Conservation (phyloP, 768 basidiomycete species). For the Fomitopsis serialis region DNA sequence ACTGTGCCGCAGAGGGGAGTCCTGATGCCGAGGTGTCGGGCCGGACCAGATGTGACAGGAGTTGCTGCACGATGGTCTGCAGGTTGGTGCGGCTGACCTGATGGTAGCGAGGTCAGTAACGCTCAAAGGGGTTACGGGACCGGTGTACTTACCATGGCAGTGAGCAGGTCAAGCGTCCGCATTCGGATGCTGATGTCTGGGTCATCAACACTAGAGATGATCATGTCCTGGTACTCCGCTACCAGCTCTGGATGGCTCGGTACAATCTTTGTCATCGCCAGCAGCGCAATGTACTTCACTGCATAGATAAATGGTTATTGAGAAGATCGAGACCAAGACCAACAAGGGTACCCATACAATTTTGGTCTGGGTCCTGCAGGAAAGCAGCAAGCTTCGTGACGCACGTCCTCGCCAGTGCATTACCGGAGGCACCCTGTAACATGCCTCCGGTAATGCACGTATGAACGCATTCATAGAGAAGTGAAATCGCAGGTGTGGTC, state of each 20-base stretch:
- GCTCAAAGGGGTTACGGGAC: neutral
- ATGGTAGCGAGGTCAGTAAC: neutral
- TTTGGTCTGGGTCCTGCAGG: conserved; percentile 91
- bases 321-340: neutral
- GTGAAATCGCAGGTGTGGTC: conserved; percentile 90
- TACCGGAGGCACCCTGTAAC: conserved; percentile 74
- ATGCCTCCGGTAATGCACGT: conserved; percentile 98
- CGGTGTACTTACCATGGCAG: conserved; percentile 69
- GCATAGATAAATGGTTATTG: conserved; percentile 6
- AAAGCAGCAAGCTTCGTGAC: conserved; percentile 92
- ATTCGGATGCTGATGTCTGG: conserved; percentile 94
- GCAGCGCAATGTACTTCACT: conserved; percentile 97
- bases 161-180: conserved; percentile 90
- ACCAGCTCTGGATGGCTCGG: conserved; percentile 87
- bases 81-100: conserved; percentile 82
- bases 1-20: conserved; percentile 52
- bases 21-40: conserved; percentile 36
- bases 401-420: conserved; percentile 78
- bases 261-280: conserved; percentile 94
- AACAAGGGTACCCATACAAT: conserved; percentile 54
- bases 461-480: conserved; percentile 96
- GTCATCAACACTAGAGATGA: conserved; percentile 85
- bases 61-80: conserved; percentile 85
- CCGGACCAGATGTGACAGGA: conserved; percentile 80
- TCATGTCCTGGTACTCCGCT: conserved; percentile 87